Percentiles rank a stretch among this genome's conserved stretches.
These are phyloP conservation scores for Epichloe sibirici DNA, from an alignment of 2,329 filamentous ascomycete species.

Conservation along the genomic window DNA sequence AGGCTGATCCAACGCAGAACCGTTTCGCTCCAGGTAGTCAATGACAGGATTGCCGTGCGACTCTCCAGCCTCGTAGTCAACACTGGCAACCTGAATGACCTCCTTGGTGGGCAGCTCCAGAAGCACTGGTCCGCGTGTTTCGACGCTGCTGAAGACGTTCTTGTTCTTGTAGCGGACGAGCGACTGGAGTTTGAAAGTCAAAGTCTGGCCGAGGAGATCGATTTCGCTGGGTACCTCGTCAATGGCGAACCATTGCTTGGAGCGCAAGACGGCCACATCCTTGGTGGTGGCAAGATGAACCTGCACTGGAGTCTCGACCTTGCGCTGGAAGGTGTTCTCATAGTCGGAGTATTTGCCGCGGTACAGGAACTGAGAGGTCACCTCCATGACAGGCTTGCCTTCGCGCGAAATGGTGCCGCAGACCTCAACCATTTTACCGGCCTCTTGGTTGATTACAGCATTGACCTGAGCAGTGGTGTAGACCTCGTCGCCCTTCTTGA, in stretches of 20 bases:
- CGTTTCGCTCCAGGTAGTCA: conserved; percentile 88
- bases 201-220: conserved; percentile 80
- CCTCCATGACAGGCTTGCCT: conserved; percentile 85
- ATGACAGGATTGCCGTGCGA: conserved; percentile 95
- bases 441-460: conserved; percentile 93
- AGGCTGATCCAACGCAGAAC: conserved; percentile 86
- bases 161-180: conserved; percentile 91
- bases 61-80: conserved; percentile 83
- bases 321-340: conserved; percentile 97
- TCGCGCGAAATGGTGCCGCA: conserved; percentile 87
- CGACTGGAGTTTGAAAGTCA: conserved; percentile 92
- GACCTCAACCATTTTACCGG: conserved; percentile 99
- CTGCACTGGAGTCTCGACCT: conserved; percentile 90
- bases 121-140: conserved; percentile 85
- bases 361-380: conserved; percentile 97
- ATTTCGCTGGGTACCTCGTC: conserved; percentile 59
- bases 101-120: conserved; percentile 95
- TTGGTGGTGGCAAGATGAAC: conserved; percentile 76
- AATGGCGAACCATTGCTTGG: conserved; percentile 94
- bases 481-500: conserved; percentile 91
- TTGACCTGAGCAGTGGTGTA: conserved; percentile 93
- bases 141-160: conserved; percentile 78
- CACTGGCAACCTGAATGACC: conserved; percentile 90
- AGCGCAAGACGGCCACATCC: conserved; percentile 86
- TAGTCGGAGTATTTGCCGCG: conserved; percentile 85